A percentile compares a stretch with the other conserved stretches of the same genome.
Evolutionary conservation across 1,284 basidiomycete species (phyloP).

Genomic region (Leccinum fuscescens): DNA sequence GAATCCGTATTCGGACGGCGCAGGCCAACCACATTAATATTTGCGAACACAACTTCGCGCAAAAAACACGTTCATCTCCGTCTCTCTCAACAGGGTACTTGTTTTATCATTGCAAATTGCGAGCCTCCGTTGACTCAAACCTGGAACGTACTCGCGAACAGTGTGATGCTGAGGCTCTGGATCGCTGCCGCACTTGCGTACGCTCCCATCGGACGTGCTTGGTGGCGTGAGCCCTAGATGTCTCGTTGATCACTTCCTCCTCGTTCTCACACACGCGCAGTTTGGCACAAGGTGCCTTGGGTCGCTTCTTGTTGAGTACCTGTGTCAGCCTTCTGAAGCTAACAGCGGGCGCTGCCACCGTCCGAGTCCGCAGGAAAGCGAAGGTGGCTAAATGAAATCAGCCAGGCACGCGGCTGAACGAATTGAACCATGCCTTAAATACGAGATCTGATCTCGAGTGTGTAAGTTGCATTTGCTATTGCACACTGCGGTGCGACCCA

Average conservation of each 20-base stretch:
- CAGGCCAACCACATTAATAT: slow-evolving; percentile 15
- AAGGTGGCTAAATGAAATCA: slow-evolving; percentile 40
- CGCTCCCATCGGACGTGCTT: slow-evolving; percentile 21
- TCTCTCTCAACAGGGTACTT: slow-evolving; percentile 13
- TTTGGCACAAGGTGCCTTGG: slow-evolving; percentile 10
- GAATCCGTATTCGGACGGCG: slow-evolving; percentile 18
- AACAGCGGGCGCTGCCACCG: slow-evolving; percentile 17
- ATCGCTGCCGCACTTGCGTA: slow-evolving; percentile 15
- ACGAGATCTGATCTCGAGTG: slow-evolving; percentile 36
- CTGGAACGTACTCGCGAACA: slow-evolving; percentile 1
- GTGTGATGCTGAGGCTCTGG: slow-evolving; percentile 18
- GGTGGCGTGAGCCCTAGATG: slow-evolving; percentile 27
- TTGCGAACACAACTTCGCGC: slow-evolving; percentile 5
- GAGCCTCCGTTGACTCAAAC: slow-evolving; percentile 4
- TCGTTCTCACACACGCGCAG: slow-evolving; percentile 23
- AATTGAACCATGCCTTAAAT: slow-evolving; percentile 32
- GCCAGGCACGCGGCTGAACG: slow-evolving; percentile 32
- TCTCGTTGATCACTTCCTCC: slow-evolving; percentile 18
- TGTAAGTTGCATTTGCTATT: slow-evolving; percentile 34
- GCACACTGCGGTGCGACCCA: slow-evolving; percentile 32
- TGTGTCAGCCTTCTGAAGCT: slow-evolving; percentile 23
- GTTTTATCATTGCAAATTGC: slow-evolving; percentile 22
- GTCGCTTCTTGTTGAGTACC: slow-evolving; percentile 26
- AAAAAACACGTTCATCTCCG: slow-evolving; percentile 31
- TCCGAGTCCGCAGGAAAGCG: slow-evolving; percentile 28